These are phyloP conservation scores for Apiospora sp. DNA, from an alignment of 2,329 filamentous ascomycete species.

Conservation along the genomic window DNA sequence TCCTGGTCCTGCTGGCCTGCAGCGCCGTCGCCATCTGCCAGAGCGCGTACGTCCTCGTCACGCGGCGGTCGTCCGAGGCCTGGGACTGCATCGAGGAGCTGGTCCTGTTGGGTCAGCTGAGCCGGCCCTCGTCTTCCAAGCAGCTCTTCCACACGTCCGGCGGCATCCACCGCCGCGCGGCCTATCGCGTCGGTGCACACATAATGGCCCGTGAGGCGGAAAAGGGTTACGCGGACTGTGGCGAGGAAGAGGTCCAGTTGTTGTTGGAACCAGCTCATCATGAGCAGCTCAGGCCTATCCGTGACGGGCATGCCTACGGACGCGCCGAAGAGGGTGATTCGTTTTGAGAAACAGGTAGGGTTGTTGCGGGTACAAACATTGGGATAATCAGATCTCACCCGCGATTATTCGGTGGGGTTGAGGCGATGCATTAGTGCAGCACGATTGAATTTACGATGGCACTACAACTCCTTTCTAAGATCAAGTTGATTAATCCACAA, in stretches of 20 bases:
- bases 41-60: neutral
- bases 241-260: neutral
- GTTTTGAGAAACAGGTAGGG: no score
- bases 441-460: no score
- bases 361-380: neutral
- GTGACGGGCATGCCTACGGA: neutral
- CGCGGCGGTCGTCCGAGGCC: neutral
- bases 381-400: no score
- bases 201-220: neutral
- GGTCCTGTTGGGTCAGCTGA: neutral
- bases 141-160: neutral
- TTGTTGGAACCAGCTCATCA: neutral
- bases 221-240: neutral
- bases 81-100: neutral
- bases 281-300: neutral
- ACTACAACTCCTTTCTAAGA: no score
- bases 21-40: neutral
- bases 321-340: no score
- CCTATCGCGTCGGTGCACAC: neutral
- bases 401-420: no score
- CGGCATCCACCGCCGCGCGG: neutral
- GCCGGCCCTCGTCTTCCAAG: neutral
- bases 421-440: no score
- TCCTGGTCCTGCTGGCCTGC: neutral
- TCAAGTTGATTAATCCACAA: no score